Base-by-base conservation (phyloP, 108 stramenopile species). In the Skeletonema tropicum region DNA sequence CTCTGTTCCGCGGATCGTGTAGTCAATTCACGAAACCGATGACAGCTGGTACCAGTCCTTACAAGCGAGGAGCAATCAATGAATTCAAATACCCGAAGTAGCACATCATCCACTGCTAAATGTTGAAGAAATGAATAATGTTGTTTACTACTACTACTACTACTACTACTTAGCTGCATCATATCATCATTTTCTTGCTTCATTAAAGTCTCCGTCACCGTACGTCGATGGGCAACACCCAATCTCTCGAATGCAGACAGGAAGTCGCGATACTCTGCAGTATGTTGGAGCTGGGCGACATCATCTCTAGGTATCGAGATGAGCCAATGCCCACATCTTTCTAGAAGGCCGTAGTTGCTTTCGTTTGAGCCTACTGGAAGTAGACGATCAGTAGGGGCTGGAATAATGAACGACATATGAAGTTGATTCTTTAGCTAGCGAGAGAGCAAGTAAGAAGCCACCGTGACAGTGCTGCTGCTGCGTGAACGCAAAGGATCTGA, bases 241-340 rank as follows among this genome's bases (percentile, higher is more conserved):
- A 92, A 68, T 8, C 70, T 60, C 25, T 89, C 86, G 74, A 92
- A 92, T 1, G 88, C 84, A 49, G 49, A 38, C 17, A 90, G 41
- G 57, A 92, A 92, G 14, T 87, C 88, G 13, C 68, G 72, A 62
- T 87, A 92, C 66, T 92, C 91, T 29, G 45, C 38, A 11, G 89
- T 90, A 48, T 86, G 72, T 64, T 86, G 86, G 7, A 92, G 74
- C 10, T 66, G 82, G 11, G 71, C 64, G 46, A 87, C 70, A 68
- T 92, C 91, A 65, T 90, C 87, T 2, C 91, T 77, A 41, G 91
- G 91, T 38, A 92, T 90, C 8, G 86, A 83, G 46, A 77, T 74
- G 3, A 92, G 73, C 91, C 91, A 92, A 39, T 76, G 70, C 13
- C 90, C 90, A 64, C 78, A 88, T 41, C 81, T 60, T 78, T 91